A percentile compares a stretch with the other conserved stretches of the same genome.
phyloP scores from a whole-genome alignment of 495 filamentous ascomycete genomes.

The Penicillium lividum region DNA sequence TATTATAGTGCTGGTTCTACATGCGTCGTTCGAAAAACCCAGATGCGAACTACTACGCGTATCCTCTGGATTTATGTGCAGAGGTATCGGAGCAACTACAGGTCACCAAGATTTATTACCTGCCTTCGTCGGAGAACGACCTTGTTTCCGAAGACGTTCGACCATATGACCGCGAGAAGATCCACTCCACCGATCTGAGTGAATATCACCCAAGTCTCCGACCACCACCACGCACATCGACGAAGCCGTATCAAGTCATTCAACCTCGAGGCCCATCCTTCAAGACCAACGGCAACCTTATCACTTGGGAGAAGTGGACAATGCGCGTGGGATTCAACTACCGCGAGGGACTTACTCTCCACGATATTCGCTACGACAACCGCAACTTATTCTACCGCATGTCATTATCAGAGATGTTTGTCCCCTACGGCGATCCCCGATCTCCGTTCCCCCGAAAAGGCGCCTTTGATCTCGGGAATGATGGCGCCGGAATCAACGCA shows the following conservation, averaged over 20 bases:
- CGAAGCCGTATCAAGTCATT: slow-evolving; percentile 73
- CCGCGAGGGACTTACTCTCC: slow-evolving; percentile 62
- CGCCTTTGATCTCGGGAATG: slow-evolving; percentile 71
- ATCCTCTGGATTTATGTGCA: slow-evolving; percentile 70
- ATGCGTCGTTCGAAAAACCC: slow-evolving; percentile 28
- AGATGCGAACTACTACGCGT: slow-evolving; percentile 70
- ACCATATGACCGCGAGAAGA: slow-evolving; percentile 34
- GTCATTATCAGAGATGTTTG: slow-evolving; percentile 74
- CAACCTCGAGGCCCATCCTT: slow-evolving; percentile 82
- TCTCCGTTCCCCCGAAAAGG: slow-evolving; percentile 64
- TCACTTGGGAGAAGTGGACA: slow-evolving; percentile 67
- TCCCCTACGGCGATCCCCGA: slow-evolving; percentile 65
- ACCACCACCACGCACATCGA: slow-evolving; percentile 50
- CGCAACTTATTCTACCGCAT: slow-evolving; percentile 69
- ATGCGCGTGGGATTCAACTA: slow-evolving; percentile 66
- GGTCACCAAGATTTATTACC: slow-evolving; percentile 50
- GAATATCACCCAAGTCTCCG: slow-evolving; percentile 68
- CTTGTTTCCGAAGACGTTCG: slow-evolving; percentile 15
- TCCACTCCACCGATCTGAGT: slow-evolving; percentile 49
- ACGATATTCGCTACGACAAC: slow-evolving; percentile 67
- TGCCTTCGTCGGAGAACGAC: slow-evolving; percentile 38
- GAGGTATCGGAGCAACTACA: slow-evolving; percentile 61
- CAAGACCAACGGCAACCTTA: slow-evolving; percentile 39
- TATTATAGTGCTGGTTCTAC: slow-evolving; percentile 37
- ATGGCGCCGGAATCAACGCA: slow-evolving; percentile 64